phyloP scores from a whole-genome alignment of 2,329 filamentous ascomycete genomes.

The Pleomassaria siparia region DNA sequence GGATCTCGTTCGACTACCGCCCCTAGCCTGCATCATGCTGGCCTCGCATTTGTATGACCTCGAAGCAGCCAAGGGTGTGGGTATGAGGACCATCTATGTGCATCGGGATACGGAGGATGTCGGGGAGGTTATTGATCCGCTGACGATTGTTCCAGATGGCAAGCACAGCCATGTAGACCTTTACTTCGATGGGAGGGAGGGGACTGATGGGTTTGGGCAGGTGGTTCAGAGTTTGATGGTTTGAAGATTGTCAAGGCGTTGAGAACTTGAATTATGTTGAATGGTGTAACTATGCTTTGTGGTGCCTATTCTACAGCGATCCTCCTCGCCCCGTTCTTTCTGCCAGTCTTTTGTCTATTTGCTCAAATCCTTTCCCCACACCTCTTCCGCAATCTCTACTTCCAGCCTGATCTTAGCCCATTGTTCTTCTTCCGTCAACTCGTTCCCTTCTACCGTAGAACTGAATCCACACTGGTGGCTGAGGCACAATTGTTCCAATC shows the following conservation, averaged over 20 bases:
- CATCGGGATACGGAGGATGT: constrained; percentile 57
- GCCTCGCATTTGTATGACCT: constrained; percentile 59
- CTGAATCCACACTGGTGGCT: constrained; percentile 62
- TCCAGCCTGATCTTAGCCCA: constrained; percentile 59
- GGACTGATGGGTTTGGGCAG: neutral
- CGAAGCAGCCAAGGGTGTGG: constrained; percentile 50
- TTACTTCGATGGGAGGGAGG: neutral
- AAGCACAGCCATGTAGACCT: neutral
- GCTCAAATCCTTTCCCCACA: constrained; percentile 56
- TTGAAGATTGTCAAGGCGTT: neutral
- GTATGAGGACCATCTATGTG: constrained; percentile 57
- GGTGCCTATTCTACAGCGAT: neutral
- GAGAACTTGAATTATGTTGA: neutral
- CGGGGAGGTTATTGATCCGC: constrained; percentile 43
- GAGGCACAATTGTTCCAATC: constrained; percentile 58
- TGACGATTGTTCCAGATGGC: neutral
- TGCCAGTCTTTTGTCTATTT: constrained; percentile 12
- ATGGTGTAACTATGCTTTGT: neutral
- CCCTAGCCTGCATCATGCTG: constrained; percentile 55
- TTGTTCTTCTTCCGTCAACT: constrained; percentile 58
- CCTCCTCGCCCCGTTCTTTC: neutral
- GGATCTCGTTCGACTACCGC: constrained; percentile 46
- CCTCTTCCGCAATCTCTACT: constrained; percentile 59
- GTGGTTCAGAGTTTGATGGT: neutral
- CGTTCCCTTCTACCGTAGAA: constrained; percentile 59